Evolutionary conservation across 2,329 filamentous ascomycete genomes (phyloP).

Genomic region (Sporothrix sp.): DNA sequence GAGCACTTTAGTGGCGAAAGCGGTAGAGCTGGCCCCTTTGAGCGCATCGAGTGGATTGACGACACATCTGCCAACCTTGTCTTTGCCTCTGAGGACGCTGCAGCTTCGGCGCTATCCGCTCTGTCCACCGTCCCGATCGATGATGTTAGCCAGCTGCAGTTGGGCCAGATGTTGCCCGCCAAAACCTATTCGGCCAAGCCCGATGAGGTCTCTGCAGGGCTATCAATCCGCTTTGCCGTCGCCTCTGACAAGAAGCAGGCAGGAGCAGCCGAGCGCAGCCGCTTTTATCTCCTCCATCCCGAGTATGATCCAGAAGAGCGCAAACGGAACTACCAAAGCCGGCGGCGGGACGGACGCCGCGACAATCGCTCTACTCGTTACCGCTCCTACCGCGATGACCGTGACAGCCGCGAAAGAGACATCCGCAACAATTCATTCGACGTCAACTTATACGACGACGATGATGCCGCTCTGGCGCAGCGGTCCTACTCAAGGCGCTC

Average conservation of each 20-base stretch:
- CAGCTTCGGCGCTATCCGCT: constrained; percentile 44
- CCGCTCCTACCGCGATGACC: constrained; percentile 24
- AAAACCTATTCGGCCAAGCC: constrained; percentile 60
- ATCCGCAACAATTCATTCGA: constrained; percentile 50
- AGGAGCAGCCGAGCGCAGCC: constrained; percentile 69
- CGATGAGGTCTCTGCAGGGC: constrained; percentile 55
- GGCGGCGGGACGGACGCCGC: constrained; percentile 30
- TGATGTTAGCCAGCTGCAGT: constrained; percentile 45
- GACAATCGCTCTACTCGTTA: constrained; percentile 20
- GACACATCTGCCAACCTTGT: constrained; percentile 83
- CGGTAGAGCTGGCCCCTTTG: constrained; percentile 39
- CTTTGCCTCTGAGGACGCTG: constrained; percentile 49
- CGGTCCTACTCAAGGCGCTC: constrained; percentile 21
- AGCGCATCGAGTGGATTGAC: constrained; percentile 85
- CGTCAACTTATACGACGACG: constrained; percentile 55
- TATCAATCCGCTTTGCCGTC: constrained; percentile 67
- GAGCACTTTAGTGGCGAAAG: constrained; percentile 52
- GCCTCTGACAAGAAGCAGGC: constrained; percentile 68
- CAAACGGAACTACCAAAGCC: constrained; percentile 40
- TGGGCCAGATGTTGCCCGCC: constrained; percentile 56
- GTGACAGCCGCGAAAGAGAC: constrained; percentile 38
- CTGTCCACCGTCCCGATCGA: constrained; percentile 37
- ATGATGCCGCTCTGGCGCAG: constrained; percentile 30
- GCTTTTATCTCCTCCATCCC: constrained; percentile 87
- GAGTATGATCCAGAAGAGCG: constrained; percentile 76